Base-by-base conservation (phyloP, 192 early-diverging fungal species). In the Allomyces arbusculus region DNA sequence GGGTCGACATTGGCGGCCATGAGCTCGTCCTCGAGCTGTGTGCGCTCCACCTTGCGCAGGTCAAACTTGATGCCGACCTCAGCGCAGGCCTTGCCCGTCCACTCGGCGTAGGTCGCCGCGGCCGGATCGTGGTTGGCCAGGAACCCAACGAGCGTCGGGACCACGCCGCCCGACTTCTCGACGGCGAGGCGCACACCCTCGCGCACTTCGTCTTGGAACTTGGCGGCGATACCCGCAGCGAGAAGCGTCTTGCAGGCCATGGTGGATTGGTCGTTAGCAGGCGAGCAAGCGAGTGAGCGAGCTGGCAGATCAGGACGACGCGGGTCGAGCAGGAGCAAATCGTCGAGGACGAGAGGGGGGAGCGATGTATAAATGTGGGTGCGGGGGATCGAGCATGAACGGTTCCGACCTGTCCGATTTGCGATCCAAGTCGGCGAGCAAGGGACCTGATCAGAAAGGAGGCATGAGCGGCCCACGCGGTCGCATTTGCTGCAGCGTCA, bases 121-220 rank as follows among this genome's bases (percentile, higher is more conserved):
- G 94, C 88, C 43, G 89, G 89, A 63, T 99, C 96, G 23, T 89
- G 84, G 74, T 99, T 99, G 64, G 94, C 91, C 9, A 99, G 82
- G 74, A 99, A 97, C 1, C 89, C 92, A 7, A 96, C 93, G 33
- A 98, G 78, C 68, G 79, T 84, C 61, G 89, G 89, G 40, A 74
- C 69, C 67, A 84, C 76, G 33, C 68, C 72, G 62, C 82, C 20
- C 23, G 12, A 24, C 43, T 64, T 8, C 40, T 20, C 14, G 24
- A 22, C 33, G 16, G 43, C 40, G n/a, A 40, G 28, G 28, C 14
- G 22, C 64, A 23, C 28, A 12, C 20, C 43, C 6, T 10, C 20
- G 28, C 33, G 23, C 44, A 44, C 40, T 65, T 23, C 43, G 33
- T 65, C 28, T 40, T 23, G n/a, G 61, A 63, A 74, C 76, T 69